Evolutionary conservation across 805 yeast genomes (phyloP).

Genomic region (Yarrowia hollandica): DNA sequence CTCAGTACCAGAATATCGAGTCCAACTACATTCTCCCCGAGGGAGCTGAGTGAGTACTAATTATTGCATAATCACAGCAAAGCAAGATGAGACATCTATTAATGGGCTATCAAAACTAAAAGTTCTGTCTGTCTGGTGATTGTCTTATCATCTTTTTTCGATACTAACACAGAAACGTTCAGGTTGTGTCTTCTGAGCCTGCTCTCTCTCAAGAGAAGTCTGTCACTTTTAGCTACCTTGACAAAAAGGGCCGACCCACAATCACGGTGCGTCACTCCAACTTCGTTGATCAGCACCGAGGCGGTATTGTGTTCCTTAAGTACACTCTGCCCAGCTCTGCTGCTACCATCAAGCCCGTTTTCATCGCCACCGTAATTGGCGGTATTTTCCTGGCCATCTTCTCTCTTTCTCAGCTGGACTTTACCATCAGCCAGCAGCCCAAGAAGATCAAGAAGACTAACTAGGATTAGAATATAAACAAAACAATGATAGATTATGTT

Average conservation of each 20-base stretch:
- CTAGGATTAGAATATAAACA: neutral
- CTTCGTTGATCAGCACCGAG: conserved; percentile 66
- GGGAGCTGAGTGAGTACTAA: conserved; percentile 51
- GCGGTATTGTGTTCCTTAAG: conserved; percentile 56
- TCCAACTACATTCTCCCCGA: conserved; percentile 80
- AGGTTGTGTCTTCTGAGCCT: conserved; percentile 50
- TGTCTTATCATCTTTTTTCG: too few relatives aligned
- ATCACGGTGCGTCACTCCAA: conserved; percentile 59
- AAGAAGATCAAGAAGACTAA: neutral
- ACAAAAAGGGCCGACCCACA: conserved; percentile 75
- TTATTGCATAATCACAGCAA: neutral
- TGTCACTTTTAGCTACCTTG: conserved; percentile 53
- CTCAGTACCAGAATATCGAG: conserved; percentile 62
- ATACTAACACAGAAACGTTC: conserved; percentile 24
- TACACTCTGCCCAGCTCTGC: conserved; percentile 60
- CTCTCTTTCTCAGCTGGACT: conserved; percentile 50
- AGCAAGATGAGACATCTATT: too few relatives aligned
- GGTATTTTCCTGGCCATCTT: conserved; percentile 59
- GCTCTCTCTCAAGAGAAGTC: conserved; percentile 35
- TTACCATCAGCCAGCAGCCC: conserved; percentile 38
- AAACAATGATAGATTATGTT: neutral
- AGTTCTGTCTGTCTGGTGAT: too few relatives aligned
- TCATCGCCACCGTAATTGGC: conserved; percentile 62
- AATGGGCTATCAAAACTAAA: too few relatives aligned
- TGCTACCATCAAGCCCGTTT: conserved; percentile 63